phyloP scores from a whole-genome alignment of 192 early-diverging fungal genomes.

The Coemansia sp. region DNA sequence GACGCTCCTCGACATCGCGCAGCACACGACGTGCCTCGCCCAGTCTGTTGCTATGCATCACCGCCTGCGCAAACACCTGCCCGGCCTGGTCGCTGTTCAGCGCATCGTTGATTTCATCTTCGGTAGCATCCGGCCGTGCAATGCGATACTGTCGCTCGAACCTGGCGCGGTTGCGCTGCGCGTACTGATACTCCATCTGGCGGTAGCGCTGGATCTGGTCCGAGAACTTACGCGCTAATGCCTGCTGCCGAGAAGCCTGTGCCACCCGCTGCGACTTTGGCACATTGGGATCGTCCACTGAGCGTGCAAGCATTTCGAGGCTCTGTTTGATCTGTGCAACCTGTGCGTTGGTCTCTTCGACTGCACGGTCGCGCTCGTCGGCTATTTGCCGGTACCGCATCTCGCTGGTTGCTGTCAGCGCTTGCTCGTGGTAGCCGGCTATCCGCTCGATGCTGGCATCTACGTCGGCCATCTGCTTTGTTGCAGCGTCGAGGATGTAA shows the following conservation, averaged over 20 bases:
- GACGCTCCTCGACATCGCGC: constrained; percentile 47
- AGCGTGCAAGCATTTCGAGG: constrained; percentile 35
- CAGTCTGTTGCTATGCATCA: constrained; percentile 31
- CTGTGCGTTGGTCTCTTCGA: constrained; percentile 33
- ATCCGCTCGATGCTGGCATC: constrained; percentile 39
- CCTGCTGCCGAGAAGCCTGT: constrained; percentile 36
- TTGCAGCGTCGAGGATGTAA: constrained; percentile 20
- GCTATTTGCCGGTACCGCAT: constrained; percentile 36
- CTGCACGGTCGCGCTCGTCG: constrained; percentile 43
- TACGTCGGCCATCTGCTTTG: constrained; percentile 34
- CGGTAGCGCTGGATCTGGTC: constrained; percentile 47
- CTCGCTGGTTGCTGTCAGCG: constrained; percentile 46
- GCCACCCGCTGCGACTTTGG: constrained; percentile 33
- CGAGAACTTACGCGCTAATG: constrained; percentile 34
- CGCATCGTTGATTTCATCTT: constrained; percentile 39
- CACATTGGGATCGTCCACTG: constrained; percentile 34
- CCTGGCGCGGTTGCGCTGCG: constrained; percentile 47
- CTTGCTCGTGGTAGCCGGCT: constrained; percentile 42
- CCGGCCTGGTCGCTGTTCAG: constrained; percentile 48
- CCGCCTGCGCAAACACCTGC: constrained; percentile 49
- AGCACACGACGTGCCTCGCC: constrained; percentile 43
- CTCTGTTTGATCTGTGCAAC: constrained; percentile 37
- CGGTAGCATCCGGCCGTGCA: constrained; percentile 44
- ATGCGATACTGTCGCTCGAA: constrained; percentile 50
- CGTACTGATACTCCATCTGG: constrained; percentile 49